Evolutionary conservation across 306 rosid species (phyloP).

Genomic region (Ormosia semicastrata): DNA sequence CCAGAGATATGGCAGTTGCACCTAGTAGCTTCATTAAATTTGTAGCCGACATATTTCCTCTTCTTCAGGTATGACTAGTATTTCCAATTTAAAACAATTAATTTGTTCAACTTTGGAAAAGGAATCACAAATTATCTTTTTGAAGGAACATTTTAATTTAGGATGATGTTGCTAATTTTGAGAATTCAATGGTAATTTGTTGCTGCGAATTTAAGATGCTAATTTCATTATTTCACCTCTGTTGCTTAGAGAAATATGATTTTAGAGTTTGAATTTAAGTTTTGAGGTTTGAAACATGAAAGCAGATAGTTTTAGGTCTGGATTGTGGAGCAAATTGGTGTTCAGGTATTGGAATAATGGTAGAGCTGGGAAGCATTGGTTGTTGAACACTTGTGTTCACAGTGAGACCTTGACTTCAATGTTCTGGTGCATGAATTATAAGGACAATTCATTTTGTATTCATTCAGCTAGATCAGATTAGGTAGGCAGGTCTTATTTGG

Average conservation of each 20-base stretch:
- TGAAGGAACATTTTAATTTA: not conserved
- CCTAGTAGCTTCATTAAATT: slow-evolving; percentile 83
- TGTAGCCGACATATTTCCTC: slow-evolving; percentile 78
- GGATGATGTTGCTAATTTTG: slow-evolving; percentile 5
- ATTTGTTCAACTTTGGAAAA: slow-evolving; percentile 7
- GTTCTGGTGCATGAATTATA: not conserved
- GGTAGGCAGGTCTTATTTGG: not conserved
- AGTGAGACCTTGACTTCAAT: not conserved
- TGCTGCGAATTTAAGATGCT: not conserved
- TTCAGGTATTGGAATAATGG: not conserved
- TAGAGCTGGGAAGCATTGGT: not conserved
- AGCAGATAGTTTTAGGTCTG: not conserved
- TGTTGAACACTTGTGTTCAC: not conserved
- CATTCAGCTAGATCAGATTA: not conserved
- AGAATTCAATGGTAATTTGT: not conserved
- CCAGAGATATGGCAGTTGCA: slow-evolving; percentile 63
- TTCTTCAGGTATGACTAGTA: slow-evolving; percentile 72
- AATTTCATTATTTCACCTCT: not conserved
- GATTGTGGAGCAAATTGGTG: not conserved
- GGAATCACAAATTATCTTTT: slow-evolving; percentile 2
- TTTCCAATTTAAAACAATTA: slow-evolving; percentile 12
- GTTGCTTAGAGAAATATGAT: not conserved
- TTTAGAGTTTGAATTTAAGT: not conserved
- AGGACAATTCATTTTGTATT: not conserved
- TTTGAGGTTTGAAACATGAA: not conserved